Percentiles rank a stretch among this genome's conserved stretches.
Conservation (phyloP, 805 yeast species). For the Wickerhamomyces tratensis region DNA sequence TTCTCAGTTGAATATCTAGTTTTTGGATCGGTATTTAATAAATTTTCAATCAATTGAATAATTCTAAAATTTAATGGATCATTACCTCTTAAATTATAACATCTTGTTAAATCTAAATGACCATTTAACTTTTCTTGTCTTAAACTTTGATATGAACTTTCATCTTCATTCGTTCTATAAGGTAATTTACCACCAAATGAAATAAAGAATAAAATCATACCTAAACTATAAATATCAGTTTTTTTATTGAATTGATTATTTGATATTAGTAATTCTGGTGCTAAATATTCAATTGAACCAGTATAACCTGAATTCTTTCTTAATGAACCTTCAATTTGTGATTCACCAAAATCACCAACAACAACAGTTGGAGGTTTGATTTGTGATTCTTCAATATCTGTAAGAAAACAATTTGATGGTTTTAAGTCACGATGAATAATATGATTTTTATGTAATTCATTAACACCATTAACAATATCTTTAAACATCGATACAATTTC, state of each 20-base stretch:
- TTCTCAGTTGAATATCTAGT: constrained; percentile 35
- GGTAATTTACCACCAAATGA: constrained; percentile 71
- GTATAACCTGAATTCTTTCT: constrained; percentile 74
- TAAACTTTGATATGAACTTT: constrained; percentile 17
- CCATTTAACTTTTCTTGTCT: constrained; percentile 18
- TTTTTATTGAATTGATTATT: constrained; percentile 51
- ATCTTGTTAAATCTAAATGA: constrained; percentile 1
- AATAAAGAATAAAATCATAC: constrained; percentile 69
- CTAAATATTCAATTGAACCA: constrained; percentile 81
- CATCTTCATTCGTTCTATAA: constrained; percentile 13
- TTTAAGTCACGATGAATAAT: constrained; percentile 84
- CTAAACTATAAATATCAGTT: constrained; percentile 77
- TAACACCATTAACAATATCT: constrained; percentile 63
- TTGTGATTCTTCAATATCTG: constrained; percentile 84
- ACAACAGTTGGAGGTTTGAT: constrained; percentile 57
- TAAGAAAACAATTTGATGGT: constrained; percentile 75
- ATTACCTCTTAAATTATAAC: constrained; percentile 9
- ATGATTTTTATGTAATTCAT: constrained; percentile 62
- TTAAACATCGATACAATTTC: constrained; percentile 63
- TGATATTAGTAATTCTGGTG: constrained; percentile 48
- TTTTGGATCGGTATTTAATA: constrained; percentile 26
- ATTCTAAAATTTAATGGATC: constrained; percentile 18
- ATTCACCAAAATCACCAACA: constrained; percentile 88
- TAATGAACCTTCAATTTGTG: constrained; percentile 58
- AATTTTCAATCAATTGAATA: constrained; percentile 26